phyloP scores from a whole-genome alignment of 768 basidiomycete genomes.

The Pilatotrama ljubarskyi region DNA sequence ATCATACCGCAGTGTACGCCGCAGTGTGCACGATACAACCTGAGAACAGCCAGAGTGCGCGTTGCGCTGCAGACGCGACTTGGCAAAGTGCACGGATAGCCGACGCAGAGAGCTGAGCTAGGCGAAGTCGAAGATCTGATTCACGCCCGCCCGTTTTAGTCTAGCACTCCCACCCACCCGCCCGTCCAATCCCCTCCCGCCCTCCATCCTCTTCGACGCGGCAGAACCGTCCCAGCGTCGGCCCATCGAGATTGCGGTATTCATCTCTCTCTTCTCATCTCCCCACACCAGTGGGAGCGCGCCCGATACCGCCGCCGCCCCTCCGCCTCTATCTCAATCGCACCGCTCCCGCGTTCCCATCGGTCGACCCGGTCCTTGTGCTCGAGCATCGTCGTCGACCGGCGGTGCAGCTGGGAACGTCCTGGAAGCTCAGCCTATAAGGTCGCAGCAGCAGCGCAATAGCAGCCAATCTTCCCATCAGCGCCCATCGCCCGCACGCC shows the following conservation, averaged over 20 bases:
- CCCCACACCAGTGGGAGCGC: background rate
- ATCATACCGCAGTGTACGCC: background rate
- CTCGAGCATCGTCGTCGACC: background rate
- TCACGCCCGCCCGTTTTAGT: background rate
- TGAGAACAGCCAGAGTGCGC: background rate
- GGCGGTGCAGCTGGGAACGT: background rate
- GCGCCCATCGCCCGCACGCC: background rate
- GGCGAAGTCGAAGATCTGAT: constrained; percentile 6
- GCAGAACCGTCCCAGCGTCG: background rate
- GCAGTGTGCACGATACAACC: background rate
- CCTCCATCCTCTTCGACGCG: constrained; percentile 1
- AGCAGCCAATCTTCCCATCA: background rate
- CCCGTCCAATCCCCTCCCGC: constrained; percentile 5
- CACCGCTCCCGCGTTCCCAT: background rate
- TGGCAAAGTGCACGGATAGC: background rate
- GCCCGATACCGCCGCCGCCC: background rate
- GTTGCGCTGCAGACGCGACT: background rate
- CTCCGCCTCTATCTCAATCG: background rate
- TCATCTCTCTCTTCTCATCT: background rate
- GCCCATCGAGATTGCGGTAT: constrained; percentile 2
- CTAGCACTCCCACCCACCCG: background rate
- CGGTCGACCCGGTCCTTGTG: background rate
- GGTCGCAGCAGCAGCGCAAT: background rate
- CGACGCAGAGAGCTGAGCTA: background rate
- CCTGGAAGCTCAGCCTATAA: background rate